Conservation (phyloP, 305 asterid genomes). For the Andrographis paniculata region DNA sequence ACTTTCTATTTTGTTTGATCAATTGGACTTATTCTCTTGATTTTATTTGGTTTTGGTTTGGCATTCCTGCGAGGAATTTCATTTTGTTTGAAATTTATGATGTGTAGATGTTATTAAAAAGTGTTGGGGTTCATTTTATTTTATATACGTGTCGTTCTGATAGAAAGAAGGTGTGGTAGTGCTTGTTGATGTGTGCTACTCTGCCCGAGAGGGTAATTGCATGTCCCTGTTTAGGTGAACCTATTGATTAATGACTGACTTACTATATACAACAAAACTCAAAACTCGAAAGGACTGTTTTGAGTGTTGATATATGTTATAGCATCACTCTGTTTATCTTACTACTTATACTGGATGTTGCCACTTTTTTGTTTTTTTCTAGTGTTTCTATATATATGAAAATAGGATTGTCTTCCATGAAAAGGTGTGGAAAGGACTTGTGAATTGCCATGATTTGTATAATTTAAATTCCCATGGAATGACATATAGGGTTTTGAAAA, state of each 20-base stretch:
- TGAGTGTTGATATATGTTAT: not conserved
- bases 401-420: slow-evolving; percentile 2
- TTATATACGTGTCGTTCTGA: not conserved
- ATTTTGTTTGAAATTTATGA: no score
- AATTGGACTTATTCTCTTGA: not conserved
- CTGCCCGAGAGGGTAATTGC: no score
- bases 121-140: not conserved
- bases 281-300: not conserved
- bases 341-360: not conserved
- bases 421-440: not conserved
- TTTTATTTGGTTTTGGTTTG: not conserved
- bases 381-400: not conserved
- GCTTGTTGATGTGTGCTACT: not conserved
- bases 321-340: slow-evolving; percentile 6
- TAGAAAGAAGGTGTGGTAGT: not conserved
- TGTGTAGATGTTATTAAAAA: not conserved
- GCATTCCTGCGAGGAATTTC: not conserved
- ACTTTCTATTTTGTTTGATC: not conserved
- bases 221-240: no score
- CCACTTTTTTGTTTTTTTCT: not conserved
- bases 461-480: slow-evolving; percentile 7
- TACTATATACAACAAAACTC: no score
- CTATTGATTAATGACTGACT: no score
- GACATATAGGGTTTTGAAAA: not conserved
- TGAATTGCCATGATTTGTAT: not conserved